Base-by-base conservation (phyloP, 371 early-diverging fungal genomes). In the Massospora cicadina region DNA sequence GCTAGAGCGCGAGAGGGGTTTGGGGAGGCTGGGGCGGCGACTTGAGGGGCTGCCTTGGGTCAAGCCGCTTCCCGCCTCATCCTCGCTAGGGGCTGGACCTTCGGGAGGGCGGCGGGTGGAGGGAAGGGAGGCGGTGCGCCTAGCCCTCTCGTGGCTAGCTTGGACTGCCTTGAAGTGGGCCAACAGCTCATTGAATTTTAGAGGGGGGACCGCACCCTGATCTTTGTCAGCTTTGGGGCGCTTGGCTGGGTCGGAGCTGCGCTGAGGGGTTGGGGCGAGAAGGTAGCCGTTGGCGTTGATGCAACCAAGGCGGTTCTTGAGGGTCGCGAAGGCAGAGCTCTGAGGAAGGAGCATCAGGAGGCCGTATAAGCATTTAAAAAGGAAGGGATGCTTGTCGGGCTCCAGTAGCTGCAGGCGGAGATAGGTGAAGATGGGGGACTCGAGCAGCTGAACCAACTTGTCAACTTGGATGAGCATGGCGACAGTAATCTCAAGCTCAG, bases 321-420 rank as follows among this genome's bases (percentile, higher is more conserved):
- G 72, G 0, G 92, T 92, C 0, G 86, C 89, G 79, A 95, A 95
- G 2, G 95, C 94, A 32, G 83, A 82, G 32, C 87, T 86, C 72
- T 95, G 95, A 33, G 95, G 95, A 33, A 95, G 70, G 56, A 95
- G 75, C 93, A 95, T 92, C 68, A 95, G 66, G 25, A 95, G 74
- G 2, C 94, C 94, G 69, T 91, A 95, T 1, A 95, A 75, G 55
- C 88, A 87, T 67, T 91, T 89, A 77, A 83, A 84, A 54, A 95
- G 77, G 69, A 80, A 74, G 0, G 93, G 90, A 67, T 91, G 80
- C 72, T 81, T 78, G 21, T 85, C 82, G 0, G 94, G 92, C 60
- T 95, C 95, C 31, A 93, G 71, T 3, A 95, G 76, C 71, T 93
- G 93, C 58, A 95, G 74, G 1, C 95, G 78, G 43, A 95, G 73